phyloP scores from a whole-genome alignment of 805 yeast genomes.

The Wickerhamiella kurtzmanii region DNA sequence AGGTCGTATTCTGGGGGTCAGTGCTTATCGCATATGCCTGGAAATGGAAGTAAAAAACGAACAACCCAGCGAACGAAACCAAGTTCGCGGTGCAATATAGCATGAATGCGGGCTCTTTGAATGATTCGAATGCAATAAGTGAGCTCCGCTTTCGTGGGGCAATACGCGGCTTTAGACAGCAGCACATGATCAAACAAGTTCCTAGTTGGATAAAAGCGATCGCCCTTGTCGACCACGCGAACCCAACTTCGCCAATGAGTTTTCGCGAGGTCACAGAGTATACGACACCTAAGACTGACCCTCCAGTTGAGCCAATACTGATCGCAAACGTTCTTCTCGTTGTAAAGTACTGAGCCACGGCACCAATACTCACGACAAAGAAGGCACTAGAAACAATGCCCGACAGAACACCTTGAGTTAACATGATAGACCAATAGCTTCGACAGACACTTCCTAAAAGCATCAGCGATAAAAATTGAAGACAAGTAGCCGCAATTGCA shows the following conservation, averaged over 20 bases:
- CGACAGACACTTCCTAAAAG: constrained; percentile 25
- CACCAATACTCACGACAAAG: constrained; percentile 34
- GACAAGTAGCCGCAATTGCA: constrained; percentile 17
- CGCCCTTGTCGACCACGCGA: constrained; percentile 36
- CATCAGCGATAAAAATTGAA: constrained; percentile 23
- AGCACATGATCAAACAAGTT: neutral
- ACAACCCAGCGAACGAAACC: neutral
- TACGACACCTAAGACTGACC: constrained; percentile 37
- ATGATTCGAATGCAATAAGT: neutral
- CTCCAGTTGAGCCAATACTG: constrained; percentile 36
- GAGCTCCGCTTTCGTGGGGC: neutral
- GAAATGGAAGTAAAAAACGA: neutral
- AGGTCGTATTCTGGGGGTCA: neutral
- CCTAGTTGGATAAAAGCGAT: constrained; percentile 28
- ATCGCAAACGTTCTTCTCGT: constrained; percentile 32
- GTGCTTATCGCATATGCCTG: neutral
- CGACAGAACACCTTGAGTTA: constrained; percentile 38
- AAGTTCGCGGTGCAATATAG: neutral
- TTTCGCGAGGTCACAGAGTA: constrained; percentile 36
- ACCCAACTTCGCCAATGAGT: constrained; percentile 33
- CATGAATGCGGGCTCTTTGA: constrained; percentile 1
- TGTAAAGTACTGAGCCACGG: constrained; percentile 34
- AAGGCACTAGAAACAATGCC: constrained; percentile 34
- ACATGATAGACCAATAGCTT: constrained; percentile 36
- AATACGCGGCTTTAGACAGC: neutral